phyloP scores from a whole-genome alignment of 164 flowering plant species.

The Vitis riparia region DNA sequence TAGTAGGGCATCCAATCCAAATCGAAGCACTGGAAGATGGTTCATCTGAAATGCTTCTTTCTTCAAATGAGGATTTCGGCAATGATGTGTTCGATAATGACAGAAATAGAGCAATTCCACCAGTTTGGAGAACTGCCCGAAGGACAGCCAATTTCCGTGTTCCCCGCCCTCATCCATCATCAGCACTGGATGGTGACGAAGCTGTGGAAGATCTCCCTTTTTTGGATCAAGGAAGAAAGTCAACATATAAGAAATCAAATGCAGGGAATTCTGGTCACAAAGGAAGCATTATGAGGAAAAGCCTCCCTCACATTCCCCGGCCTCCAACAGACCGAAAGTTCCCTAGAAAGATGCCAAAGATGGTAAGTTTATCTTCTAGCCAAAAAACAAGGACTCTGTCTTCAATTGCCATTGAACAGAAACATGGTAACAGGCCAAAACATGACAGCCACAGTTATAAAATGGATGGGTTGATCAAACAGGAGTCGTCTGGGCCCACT shows the following conservation, averaged over 20 bases:
- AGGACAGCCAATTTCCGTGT: conserved; percentile 78
- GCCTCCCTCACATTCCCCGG: conserved; percentile 21
- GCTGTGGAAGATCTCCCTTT: conserved; percentile 27
- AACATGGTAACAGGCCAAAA: conserved; percentile 20
- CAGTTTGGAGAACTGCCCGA: conserved; percentile 88
- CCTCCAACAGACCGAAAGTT: conserved; percentile 37
- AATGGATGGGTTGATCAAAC: conserved; percentile 49
- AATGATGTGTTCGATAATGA: conserved; percentile 37
- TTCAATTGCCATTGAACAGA: conserved; percentile 60
- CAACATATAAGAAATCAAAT: conserved; percentile 27
- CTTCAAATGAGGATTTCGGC: conserved; percentile 29
- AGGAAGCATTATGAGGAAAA: conserved; percentile 25
- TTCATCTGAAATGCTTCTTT: conserved; percentile 40
- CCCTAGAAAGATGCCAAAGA: conserved; percentile 52
- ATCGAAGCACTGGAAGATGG: conserved; percentile 65
- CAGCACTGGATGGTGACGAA: conserved; percentile 46
- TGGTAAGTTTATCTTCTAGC: conserved; percentile 45
- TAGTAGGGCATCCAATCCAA: conserved; percentile 82
- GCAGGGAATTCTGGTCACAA: conserved; percentile 25
- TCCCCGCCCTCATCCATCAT: conserved; percentile 59
- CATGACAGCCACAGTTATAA: conserved; percentile 18
- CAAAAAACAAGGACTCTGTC: conserved; percentile 85
- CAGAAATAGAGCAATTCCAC: conserved; percentile 43
- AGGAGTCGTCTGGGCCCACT: conserved; percentile 42
- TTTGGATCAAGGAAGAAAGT: conserved; percentile 37